Base-by-base conservation (phyloP, 768 basidiomycete species). In the Russula sp. region DNA sequence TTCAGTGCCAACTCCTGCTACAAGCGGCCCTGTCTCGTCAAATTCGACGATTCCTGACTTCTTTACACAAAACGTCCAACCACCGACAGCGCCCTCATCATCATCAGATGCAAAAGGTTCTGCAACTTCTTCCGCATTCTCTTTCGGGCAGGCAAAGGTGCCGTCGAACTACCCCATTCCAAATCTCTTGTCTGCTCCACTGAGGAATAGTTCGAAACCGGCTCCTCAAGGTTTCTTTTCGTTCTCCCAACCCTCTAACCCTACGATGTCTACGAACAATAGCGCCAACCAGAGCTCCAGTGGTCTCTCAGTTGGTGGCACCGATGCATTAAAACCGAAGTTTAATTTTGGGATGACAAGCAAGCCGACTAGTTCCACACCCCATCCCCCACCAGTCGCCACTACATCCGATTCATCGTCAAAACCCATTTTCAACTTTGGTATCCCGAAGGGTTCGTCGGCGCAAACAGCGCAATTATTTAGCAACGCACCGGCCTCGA, bases 31-130 rank as follows among this genome's bases (percentile, higher is more conserved):
- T 13, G n/a, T 38, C 5, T n/a, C 59, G 35, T 47, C 66, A 20
- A 29, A 66, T 22, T 39, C 65, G 7, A 36, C 66, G 20, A 52
- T 69, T 25, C 69, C 75, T 34, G 73, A 71, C 58, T 71, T 74
- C 63, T 73, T 75, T 48, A 32, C 70, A 35, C 69, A 57, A 39
- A 49, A 41, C 25, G 11, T 56, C n/a, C 43, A 58, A 48, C 25
- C 59, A 25, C 34, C 47, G 43, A 49, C 45, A 10, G 49, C 46
- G 3, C 25, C 62, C 2, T 47, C 50, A 5, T 45, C 51, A 25
- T 22, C 48, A 0, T 20, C 62, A 35, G 55, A 51, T 20, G 29
- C 34, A 10, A 60, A 56, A 38, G 36, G 32, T 29, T 32, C 47
- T 18, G 22, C 54, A 41, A 14, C 52, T 29, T n/a, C 60, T 3